Base-by-base conservation (phyloP, 768 basidiomycete species). In the Wakefieldia striispora region DNA sequence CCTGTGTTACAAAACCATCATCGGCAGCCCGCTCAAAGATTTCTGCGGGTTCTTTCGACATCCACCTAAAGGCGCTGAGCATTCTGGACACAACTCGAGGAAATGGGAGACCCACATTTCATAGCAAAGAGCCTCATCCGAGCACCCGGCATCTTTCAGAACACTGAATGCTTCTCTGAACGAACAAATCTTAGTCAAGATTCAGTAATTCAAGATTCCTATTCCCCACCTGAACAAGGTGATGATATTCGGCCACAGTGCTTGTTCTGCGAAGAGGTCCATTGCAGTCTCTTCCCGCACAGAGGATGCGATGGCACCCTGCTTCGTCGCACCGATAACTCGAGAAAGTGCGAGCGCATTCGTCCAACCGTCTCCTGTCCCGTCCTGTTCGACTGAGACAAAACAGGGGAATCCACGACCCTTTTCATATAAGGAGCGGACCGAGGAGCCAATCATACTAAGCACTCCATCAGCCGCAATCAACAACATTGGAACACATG, bases 1-100 rank as follows among this genome's bases (percentile, higher is more conserved):
- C 81, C 68, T 83, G 81, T 16, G 60, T 62, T 42, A 84, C 76
- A 65, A 84, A 83, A 14, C 83, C 83, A 29, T 84, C 81, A 55
- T 84, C 82, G 6, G 82, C 83, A 8, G 83, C 81, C 16, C 79
- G 71, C 63, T 84, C 83, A 60, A 84, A 84, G 35, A 84, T 83
- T 56, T 83, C 82, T 7, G 82, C 82, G 1, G 83, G 82, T 57
- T 84, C 82, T 56, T 83, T 84, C 21, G 82, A 83, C 81, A 84
- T 84, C 82, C 83, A 83, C 81, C 82, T 81, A 27, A 42, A 37
- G 16, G 9, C 19, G 3, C 24, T 33, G 19, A 43, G 48, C 8
- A 40, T 27, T 47, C 36, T 19, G 40, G 7, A 12, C 5, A 31
- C 51, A 26, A 35, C 19, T n/a, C 1, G 16, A 10, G 10, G 43